A percentile compares a stretch with the other conserved stretches of the same genome.
phyloP scores from a whole-genome alignment of 2,329 filamentous ascomycete genomes.

The Ilyonectria robusta region DNA sequence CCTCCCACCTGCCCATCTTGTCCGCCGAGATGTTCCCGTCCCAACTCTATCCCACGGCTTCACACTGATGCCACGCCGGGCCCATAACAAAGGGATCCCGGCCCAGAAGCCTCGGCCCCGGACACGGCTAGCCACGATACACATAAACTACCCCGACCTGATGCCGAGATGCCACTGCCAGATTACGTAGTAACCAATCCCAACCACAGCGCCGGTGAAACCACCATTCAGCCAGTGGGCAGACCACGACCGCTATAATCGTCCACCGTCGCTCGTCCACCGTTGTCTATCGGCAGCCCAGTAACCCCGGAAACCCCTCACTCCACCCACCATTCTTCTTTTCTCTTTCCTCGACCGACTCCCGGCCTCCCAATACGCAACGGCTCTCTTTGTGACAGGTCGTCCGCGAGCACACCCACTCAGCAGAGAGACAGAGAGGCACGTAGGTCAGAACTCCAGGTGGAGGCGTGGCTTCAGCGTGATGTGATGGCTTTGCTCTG shows the following conservation, averaged over 20 bases:
- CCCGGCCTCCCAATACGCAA: background rate
- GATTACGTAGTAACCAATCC: background rate
- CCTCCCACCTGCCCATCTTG: slow-evolving; percentile 21
- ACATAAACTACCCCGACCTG: background rate
- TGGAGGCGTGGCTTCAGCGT: slow-evolving; percentile 5
- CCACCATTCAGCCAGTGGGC: slow-evolving; percentile 8
- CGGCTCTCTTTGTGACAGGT: slow-evolving; percentile 12
- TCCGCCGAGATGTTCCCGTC: slow-evolving; percentile 27
- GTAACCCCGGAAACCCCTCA: slow-evolving; percentile 14
- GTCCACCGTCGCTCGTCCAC: slow-evolving; percentile 10
- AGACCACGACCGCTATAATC: slow-evolving; percentile 12
- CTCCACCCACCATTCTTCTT: slow-evolving; percentile 25
- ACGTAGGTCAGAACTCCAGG: background rate
- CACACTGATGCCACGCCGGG: slow-evolving; percentile 1
- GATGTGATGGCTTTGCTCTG: slow-evolving; percentile 13
- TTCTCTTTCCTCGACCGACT: slow-evolving; percentile 27
- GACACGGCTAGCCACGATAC: slow-evolving; percentile 1
- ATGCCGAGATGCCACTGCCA: slow-evolving; percentile 12
- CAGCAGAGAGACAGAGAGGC: background rate
- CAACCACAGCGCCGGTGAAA: slow-evolving; percentile 13
- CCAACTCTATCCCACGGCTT: slow-evolving; percentile 26
- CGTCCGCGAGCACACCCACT: background rate
- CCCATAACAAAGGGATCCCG: background rate
- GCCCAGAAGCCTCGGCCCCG: slow-evolving; percentile 19
- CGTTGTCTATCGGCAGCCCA: slow-evolving; percentile 8